Evolutionary conservation across 2,329 filamentous ascomycete genomes (phyloP), one percentile per base, ranked within the genome.

Genomic region (Sarocladiaceae sp.): DNA sequence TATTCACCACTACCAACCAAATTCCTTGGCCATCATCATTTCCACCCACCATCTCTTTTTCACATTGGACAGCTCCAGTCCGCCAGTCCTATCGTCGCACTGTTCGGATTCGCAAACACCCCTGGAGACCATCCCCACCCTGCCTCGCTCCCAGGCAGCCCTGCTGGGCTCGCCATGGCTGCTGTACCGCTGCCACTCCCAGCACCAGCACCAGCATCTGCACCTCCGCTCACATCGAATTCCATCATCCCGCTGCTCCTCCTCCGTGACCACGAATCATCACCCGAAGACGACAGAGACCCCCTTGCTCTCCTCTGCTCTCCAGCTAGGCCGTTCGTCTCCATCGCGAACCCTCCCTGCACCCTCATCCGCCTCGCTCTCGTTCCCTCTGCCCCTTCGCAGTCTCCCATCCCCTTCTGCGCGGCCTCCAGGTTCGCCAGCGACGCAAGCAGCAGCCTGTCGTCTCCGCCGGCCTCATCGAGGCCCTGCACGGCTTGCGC

Each of bases 351-450:
- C 19, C 53, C 50, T 16, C 51, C 52, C 16, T 43, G 40, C 18
- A 32, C 23, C 16, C 27, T 32, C 26, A 43, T 32, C 5, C 40
- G 11, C 3, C 12, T 19, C 10, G 40, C 27, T 24, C 40, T 32
- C 12, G 29, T 32, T 4, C 27, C 26, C 4, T 47, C 49, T 23
- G 60, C 60, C 35, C 57, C 58, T 13, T 48, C 33, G 47, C 41
- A 50, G 49, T 50, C 45, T 43, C 55, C 50, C 23, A 49, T 44
- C 39, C 53, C 54, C 37, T 46, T 49, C 16, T 61, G 47, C 3
- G 57, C 53, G 9, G 47, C 55, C 43, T 63, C 60, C 18, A 63
- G 51, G 45, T 63, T 63, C 13, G 58, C 56, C n/a, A 63, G 48
- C n/a, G 58, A 59, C 4, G 58, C 58, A 39, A 56, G 52, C 15